Evolutionary conservation across 495 filamentous ascomycete genomes (phyloP).

Genomic region (Aspergillus carlsbadensis): DNA sequence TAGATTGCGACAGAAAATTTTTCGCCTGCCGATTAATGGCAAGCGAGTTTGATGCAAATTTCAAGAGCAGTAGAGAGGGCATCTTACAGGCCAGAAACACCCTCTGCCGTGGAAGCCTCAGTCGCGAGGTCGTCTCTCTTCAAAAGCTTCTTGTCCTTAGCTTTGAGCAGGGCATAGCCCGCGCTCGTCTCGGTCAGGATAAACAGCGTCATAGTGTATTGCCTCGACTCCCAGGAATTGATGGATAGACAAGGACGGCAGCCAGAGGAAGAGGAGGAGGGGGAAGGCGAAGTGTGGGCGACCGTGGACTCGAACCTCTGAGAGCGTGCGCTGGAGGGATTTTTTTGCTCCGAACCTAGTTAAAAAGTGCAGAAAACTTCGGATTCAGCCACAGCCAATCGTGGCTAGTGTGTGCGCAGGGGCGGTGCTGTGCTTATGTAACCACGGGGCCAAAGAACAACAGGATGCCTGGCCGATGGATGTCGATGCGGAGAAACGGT

Average conservation of each 20-base stretch:
- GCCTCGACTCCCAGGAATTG: constrained; percentile 32
- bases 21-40: constrained; percentile 7
- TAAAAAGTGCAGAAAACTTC: constrained; percentile 27
- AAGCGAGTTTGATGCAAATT: not conserved
- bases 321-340: constrained; percentile 25
- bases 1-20: constrained; percentile 16
- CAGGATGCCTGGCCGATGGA: constrained; percentile 2
- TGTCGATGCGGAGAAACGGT: constrained; percentile 17
- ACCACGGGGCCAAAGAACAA: constrained; percentile 10
- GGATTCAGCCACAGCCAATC: constrained; percentile 17
- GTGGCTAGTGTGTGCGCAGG: constrained; percentile 12
- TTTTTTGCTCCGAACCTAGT: constrained; percentile 22
- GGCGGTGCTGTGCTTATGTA: constrained; percentile 27
- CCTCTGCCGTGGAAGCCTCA: constrained; percentile 77
- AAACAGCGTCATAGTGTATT: constrained; percentile 67
- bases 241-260: constrained; percentile 19
- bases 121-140: constrained; percentile 75
- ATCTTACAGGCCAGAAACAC: constrained; percentile 80
- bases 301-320: constrained; percentile 26
- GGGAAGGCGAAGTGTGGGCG: constrained; percentile 20
- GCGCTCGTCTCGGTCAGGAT: constrained; percentile 91
- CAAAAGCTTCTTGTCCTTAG: constrained; percentile 95
- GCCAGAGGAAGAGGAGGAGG: constrained; percentile 19
- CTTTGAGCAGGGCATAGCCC: constrained; percentile 96
- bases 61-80: not conserved